Base-by-base conservation (phyloP, 805 yeast species). In the Barnettozyma wickerhamii region DNA sequence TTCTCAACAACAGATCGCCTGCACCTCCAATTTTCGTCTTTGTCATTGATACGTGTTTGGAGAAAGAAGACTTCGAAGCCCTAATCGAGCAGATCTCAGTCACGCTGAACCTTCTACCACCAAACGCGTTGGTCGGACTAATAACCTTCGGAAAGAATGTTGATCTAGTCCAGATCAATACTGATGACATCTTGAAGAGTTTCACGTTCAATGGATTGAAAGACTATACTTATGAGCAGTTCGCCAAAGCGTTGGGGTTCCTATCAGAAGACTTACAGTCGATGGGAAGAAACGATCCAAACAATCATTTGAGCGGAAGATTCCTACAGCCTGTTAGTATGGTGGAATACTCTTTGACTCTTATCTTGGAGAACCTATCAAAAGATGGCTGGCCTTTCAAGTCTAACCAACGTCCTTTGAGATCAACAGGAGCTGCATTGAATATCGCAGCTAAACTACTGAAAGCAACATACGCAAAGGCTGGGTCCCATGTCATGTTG, bases 391-490 rank as follows among this genome's bases (percentile, higher is more conserved):
- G 80, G 60, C 75, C 76, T 2, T 64, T 63, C 33, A 51, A 59
- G 13, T 62, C 64, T 34, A 67, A 63, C 41, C 69, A 71, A 45
- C 69, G 88, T 52, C 63, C 71, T 4, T 62, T 66, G 31, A 66
- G 85, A 49, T 65, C 78, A 17, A 77, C 84, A 0, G 88, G 87
- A 3, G 54, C 75, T 35, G 86, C 86, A 4, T 47, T 81, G 19
- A 74, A 71, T 43, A 60, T 80, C 62, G 64, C 74, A 50, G 30
- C 66, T 45, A 51, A 61, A 55, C 37, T 71, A 49, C 31, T 72
- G 43, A 55, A 63, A 31, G 51, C 58, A 4, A 50, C 72, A 7
- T 68, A 63, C 35, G 66, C 74, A 0, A 68, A 73, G 21, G 61
- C 72, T 2, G 84, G 84, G 1, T 75, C 79, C 0, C 77, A 76